Base-by-base conservation (phyloP, 2,329 filamentous ascomycete genomes). In the Sarocladium kiliense region DNA sequence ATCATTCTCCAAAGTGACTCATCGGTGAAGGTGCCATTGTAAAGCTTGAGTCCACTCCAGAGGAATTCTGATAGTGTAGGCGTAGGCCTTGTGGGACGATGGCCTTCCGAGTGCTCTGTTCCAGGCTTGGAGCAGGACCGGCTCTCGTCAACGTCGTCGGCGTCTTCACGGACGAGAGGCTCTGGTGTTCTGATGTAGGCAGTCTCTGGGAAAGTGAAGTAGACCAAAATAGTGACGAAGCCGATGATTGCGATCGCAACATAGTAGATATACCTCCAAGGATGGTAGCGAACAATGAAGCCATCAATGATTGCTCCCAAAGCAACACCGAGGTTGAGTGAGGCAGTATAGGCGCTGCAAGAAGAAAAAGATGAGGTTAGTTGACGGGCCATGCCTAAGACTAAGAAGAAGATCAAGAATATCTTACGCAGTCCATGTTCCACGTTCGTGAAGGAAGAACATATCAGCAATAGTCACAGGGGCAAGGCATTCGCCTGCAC, bases 371-470 rank as follows among this genome's bases (percentile, higher is more conserved):
- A 54, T 51, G 21, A n/a, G 7, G 5, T 9, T 44, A 6, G 14
- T 12, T 12, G 25, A 1, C 3, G 50, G 18, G 6, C 3, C 9
- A 18, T 36, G 1, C 16, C 25, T 30, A n/a, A 37, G 21, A 12
- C 21, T 3, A 3, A 25, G 9, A 7, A 9, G 18, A 23, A 18
- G n/a, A n/a, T n/a, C n/a, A n/a, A n/a, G n/a, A n/a, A n/a, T n/a
- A n/a, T 23, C 72, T 60, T 62, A 74, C 63, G 75, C 72, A 73
- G 78, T 80, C 36, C 77, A 67, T 3, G 68, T 66, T 1, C 76
- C 77, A 53, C 79, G 69, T 59, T 82, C 76, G 58, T 82, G 77
- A 21, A 81, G 65, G 62, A 79, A 81, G 64, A 80, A 81, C 19
- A 80, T 64, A 57, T 82, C 78, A 3, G 75, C 67, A 39, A 80